Base-by-base conservation (phyloP, 805 yeast genomes). In the Lipomyces lipofer region DNA sequence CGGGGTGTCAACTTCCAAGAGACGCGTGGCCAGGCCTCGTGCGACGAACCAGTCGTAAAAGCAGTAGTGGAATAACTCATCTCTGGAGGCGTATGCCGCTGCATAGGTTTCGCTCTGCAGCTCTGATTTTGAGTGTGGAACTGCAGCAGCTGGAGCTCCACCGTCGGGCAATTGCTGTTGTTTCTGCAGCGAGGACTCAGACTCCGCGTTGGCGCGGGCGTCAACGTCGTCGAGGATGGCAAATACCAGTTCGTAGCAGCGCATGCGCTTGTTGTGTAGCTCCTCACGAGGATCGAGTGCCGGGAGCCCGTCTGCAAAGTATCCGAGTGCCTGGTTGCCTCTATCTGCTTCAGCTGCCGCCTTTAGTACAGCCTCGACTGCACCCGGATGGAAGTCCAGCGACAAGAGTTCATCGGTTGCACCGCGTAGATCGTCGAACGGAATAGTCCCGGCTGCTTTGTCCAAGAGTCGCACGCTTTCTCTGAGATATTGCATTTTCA, bases 1-100 rank as follows among this genome's bases (percentile, higher is more conserved):
- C 10, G 91, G 87, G 0, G 97, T 88, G 50, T 88, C 86, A 52
- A 92, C 78, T 44, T 85, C 88, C 55, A 92, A 75, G 42, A 94
- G 73, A 58, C 87, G 81, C 52, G 86, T 94, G 57, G 88, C 84
- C 27, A 83, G 79, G 3, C 88, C 91, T 65, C 87, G 88, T 42
- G 77, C 72, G 30, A 89, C 84, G 63, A 89, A 84, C 97, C 98
- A 94, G 68, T 88, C 92, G 69, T 94, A 94, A 60, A 94, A 80
- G 60, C 88, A 87, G 71, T 84, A 89, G 61, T 94, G 99, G 78
- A 94, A 94, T n/a, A 83, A 69, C 65, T 85, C 87, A 67, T 94
- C 98, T 43, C 80, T 76, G 49, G 84, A 84, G 15, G 80, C 79
- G 64, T 90, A 82, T 52, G 94, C 88, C 15, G 85, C 77, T 7